Evolutionary conservation across 2,329 filamentous ascomycete genomes (phyloP), one percentile per base, ranked within the genome.

Genomic region (Monosporascus sp.): DNA sequence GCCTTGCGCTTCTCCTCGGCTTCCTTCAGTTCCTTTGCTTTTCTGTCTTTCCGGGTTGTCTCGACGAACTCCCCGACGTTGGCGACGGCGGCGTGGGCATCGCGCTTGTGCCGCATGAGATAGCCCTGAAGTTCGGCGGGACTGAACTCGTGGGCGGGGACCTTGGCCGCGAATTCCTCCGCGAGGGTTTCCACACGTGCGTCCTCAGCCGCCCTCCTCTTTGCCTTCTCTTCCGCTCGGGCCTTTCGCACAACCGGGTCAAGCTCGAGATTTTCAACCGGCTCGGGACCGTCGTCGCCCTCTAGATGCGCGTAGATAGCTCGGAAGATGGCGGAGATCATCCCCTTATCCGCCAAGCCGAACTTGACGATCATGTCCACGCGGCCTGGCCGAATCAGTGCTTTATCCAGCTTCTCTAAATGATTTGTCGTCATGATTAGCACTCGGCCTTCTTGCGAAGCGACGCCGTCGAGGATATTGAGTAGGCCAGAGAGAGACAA

Each of bases 391-490:
- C 83, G 81, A 57, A 85, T 83, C 19, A 86, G 73, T 0, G 83
- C 83, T 57, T 79, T 79, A 70, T 85, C 82, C 8, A 85, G 75
- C 62, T 81, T 82, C 57, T 85, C 81, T 0, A 83, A 51, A 64
- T 84, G 81, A 60, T 85, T 85, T n/a, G 82, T 85, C 2, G 82
- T 85, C 82, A 85, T 85, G 66, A 85, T 79, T 16, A 85, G 74
- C 5, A 85, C 74, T n/a, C 82, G 78, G 7, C 82, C 82, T 63
- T 86, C 83, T 57, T 84, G 81, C 8, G 81, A 83, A 19, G 81
- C 81, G 7, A 85, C 82, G 40, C 90, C 88, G 61, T 95, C 89
- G 41, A 94, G 85, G 47, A 89, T 87, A 69, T 94, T 94, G 48
- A 94, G 81, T 2, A 94, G 76, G 0, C 88, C 88, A 0, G 88